These are phyloP conservation scores for Paramecium primaurelia DNA, from an alignment of 73 alveolate species.

Conservation along the genomic window DNA sequence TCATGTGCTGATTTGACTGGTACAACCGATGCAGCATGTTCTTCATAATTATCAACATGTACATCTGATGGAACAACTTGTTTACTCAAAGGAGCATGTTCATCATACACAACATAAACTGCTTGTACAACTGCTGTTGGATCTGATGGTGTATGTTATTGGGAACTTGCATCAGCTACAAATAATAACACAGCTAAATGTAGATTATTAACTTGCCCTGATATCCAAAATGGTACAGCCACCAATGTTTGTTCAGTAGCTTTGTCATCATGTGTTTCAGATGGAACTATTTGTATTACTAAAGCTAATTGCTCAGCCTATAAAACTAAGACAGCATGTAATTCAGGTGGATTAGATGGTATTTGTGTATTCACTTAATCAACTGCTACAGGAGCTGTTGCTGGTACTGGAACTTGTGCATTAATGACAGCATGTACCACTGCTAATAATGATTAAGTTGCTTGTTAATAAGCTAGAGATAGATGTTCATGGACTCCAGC, in stretches of 20 bases:
- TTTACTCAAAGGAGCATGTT: background rate
- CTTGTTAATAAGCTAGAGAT: background rate
- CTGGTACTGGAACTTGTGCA: slow-evolving; percentile 17
- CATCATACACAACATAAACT: background rate
- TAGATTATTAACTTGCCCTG: background rate
- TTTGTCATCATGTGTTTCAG: slow-evolving; percentile 15
- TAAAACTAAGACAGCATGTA: background rate
- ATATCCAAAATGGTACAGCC: background rate
- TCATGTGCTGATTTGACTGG: background rate
- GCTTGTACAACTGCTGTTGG: slow-evolving; percentile 27
- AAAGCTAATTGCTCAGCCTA: slow-evolving; percentile 15
- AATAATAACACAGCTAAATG: background rate
- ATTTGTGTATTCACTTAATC: background rate
- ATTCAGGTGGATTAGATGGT: slow-evolving; percentile 30
- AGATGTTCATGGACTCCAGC: slow-evolving; percentile 17
- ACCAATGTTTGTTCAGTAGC: background rate
- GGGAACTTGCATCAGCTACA: background rate
- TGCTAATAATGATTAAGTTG: background rate
- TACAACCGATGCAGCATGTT: background rate
- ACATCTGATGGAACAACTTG: slow-evolving; percentile 21
- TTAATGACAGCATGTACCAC: background rate
- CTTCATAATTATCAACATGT: background rate
- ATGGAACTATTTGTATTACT: background rate
- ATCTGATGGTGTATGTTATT: background rate
- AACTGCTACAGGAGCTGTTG: slow-evolving; percentile 16